phyloP scores from a whole-genome alignment of 352 stramenopile species.

The Globisporangium orthogonon region DNA sequence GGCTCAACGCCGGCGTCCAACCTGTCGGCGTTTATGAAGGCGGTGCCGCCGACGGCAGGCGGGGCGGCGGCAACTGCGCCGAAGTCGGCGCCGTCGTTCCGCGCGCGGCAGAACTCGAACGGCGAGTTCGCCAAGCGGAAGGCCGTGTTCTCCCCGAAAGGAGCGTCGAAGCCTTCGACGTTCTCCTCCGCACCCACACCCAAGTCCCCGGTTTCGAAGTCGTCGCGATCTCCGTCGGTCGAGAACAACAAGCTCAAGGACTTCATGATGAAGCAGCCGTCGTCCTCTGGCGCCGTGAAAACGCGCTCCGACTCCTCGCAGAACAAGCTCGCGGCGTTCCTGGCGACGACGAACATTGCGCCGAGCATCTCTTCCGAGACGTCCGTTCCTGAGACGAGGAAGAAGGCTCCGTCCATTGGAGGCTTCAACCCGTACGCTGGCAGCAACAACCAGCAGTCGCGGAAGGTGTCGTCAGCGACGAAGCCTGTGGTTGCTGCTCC shows the following conservation, averaged over 20 bases:
- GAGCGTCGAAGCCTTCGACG: slow-evolving; percentile 8
- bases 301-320: slow-evolving; percentile 44
- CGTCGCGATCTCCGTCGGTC: slow-evolving; percentile 9
- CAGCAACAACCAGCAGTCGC: slow-evolving; percentile 8
- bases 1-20: slow-evolving; percentile 15
- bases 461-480: slow-evolving; percentile 1
- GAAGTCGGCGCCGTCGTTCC: slow-evolving; percentile 17
- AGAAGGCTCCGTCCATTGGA: slow-evolving; percentile 16
- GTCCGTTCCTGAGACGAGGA: slow-evolving; percentile 1
- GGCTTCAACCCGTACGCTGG: slow-evolving; percentile 23
- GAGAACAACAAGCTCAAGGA: slow-evolving; percentile 58
- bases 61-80: slow-evolving; percentile 14
- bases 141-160: slow-evolving; percentile 49
- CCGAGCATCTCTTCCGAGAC: slow-evolving; percentile 20
- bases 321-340: slow-evolving; percentile 76
- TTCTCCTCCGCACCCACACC: slow-evolving; percentile 7
- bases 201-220: slow-evolving; percentile 7
- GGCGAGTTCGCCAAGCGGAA: slow-evolving; percentile 57
- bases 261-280: slow-evolving; percentile 74
- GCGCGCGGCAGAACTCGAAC: slow-evolving; percentile 22
- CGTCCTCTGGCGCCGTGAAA: slow-evolving; percentile 27
- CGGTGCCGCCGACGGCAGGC: slow-evolving; percentile 19
- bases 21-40: slow-evolving; percentile 23
- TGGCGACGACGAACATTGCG: slow-evolving; percentile 48
- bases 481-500: background rate